phyloP scores from a whole-genome alignment of 768 basidiomycete genomes.

The Tylopilus subfusipes region DNA sequence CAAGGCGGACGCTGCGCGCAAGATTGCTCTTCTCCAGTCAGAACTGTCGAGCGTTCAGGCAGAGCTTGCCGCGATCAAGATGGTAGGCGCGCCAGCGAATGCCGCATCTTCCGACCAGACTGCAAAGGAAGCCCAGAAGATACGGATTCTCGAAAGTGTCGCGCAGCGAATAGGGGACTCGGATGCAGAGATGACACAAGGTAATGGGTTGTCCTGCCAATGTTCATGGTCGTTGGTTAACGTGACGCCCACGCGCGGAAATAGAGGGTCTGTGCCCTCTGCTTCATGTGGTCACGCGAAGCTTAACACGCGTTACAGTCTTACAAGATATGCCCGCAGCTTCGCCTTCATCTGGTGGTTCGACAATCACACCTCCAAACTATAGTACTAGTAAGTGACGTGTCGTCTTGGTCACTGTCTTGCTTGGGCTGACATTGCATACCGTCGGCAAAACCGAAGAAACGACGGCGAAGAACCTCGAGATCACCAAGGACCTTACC shows the following conservation, averaged over 20 bases:
- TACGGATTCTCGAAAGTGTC: neutral
- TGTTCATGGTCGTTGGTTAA: constrained; percentile 1
- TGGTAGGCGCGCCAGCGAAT: neutral
- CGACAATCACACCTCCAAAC: neutral
- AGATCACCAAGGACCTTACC: constrained; percentile 1
- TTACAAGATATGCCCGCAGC: neutral
- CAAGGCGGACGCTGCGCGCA: constrained; percentile 17
- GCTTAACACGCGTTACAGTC: neutral
- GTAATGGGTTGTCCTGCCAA: neutral
- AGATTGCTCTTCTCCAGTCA: constrained; percentile 15
- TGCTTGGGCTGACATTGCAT: neutral
- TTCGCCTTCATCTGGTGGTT: neutral
- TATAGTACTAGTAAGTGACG: constrained; percentile 15
- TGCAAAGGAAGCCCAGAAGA: constrained; percentile 3
- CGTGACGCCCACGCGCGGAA: neutral
- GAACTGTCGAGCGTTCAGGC: constrained; percentile 8
- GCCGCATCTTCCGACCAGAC: neutral
- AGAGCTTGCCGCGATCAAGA: constrained; percentile 12
- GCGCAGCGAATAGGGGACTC: neutral
- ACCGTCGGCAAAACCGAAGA: neutral
- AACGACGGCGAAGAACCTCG: neutral
- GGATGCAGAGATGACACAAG: neutral
- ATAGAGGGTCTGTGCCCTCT: neutral
- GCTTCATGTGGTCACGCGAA: neutral
- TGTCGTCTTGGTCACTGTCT: neutral